Conservation (phyloP, 2,329 filamentous ascomycete species). For the Huntiella moniliformis region DNA sequence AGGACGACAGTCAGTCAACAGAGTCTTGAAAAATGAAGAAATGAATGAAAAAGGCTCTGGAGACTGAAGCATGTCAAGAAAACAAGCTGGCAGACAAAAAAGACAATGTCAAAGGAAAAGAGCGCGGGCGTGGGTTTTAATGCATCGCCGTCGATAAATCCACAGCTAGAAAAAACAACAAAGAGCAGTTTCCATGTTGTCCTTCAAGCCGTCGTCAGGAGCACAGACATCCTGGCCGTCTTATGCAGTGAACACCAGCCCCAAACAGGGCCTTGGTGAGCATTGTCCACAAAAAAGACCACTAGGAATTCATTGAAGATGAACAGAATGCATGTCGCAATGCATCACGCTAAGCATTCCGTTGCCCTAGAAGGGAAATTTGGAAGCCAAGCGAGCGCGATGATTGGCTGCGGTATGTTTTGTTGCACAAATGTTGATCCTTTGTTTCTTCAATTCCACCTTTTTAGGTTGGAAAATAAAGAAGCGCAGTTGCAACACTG, state of each 20-base stretch:
- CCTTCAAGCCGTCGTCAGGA: too few relatives aligned
- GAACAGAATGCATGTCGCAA: not conserved
- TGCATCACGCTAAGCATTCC: constrained; percentile 2
- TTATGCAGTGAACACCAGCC: too few relatives aligned
- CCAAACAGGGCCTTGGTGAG: not conserved
- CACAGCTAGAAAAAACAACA: too few relatives aligned
- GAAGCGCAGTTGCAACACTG: too few relatives aligned
- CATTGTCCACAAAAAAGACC: not conserved
- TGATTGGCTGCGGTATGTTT: constrained; percentile 7
- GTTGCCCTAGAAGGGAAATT: constrained; percentile 10
- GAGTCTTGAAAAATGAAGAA: not conserved
- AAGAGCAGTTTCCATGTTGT: too few relatives aligned
- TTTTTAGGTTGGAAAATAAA: too few relatives aligned
- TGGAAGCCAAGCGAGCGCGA: not conserved
- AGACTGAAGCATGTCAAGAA: not conserved
- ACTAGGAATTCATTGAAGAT: not conserved
- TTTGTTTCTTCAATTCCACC: not conserved
- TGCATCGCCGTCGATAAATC: too few relatives aligned
- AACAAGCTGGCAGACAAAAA: not conserved
- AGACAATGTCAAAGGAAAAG: not conserved
- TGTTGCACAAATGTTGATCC: constrained; percentile 6
- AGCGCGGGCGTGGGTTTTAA: too few relatives aligned
- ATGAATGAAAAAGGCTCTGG: not conserved
- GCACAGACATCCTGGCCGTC: too few relatives aligned
- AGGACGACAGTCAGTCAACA: constrained; percentile 1